Base-by-base conservation (phyloP, 2,329 filamentous ascomycete species). In the Hymenoscyphus fraxineus region DNA sequence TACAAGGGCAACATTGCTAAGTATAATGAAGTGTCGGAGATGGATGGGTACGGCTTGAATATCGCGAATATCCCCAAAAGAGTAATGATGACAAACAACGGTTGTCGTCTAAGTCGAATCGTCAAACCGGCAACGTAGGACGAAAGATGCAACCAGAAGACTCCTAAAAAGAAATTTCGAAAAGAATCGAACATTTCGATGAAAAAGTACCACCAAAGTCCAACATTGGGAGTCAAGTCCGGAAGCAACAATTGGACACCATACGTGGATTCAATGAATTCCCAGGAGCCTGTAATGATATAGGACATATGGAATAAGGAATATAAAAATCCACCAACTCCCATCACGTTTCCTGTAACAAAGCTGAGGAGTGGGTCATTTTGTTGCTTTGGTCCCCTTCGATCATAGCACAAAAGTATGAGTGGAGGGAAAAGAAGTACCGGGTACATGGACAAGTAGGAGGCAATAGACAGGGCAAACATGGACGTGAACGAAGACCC, bases 181-280 rank as follows among this genome's bases (percentile, higher is more conserved):
- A 99, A 99, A 0, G 93, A 94, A 78, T 99, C 95, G 76, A 99
- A 99, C 88, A 99, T 99, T 76, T 99, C 94, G 70, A 96, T 96
- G 76, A 99, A 98, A 79, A 99, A 99, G 78, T 99, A 99, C 95
- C 95, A 99, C 95, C 95, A 99, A 1, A 99, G 82, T 1, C 95
- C 95, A 38, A 96, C 90, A 70, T 98, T 99, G 13, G 95, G 95
- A 0, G 94, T 96, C 51, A 99, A 83, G 75, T 99, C 95, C 9
- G 93, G 92, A 2, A 99, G 85, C 0, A 95, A 87, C 44, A 99
- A 83, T 72, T 97, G 93, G 58, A 96, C 92, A 70, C 94, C 93
- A 77, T 99, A 99, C 0, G 95, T 97, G 22, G 93, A 92, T 7
- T 84, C 78, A 22, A 98, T 78, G 73, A 98, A 99, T 67, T 93